Evolutionary conservation across 2,329 filamentous ascomycete genomes (phyloP).

Genomic region (Colletotrichum scovillei): DNA sequence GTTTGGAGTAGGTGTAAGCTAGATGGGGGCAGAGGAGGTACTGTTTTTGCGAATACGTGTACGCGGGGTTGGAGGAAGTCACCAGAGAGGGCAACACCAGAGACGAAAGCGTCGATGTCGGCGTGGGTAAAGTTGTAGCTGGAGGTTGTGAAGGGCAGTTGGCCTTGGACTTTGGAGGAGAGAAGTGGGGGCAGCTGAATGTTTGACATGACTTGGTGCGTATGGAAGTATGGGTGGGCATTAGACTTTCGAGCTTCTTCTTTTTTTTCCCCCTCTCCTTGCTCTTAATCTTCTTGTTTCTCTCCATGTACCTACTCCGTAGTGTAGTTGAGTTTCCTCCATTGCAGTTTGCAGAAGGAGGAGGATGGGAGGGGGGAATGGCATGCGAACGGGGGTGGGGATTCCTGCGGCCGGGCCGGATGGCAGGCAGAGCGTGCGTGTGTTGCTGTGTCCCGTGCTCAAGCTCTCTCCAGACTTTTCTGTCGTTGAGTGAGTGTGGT

Average conservation of each 20-base stretch:
- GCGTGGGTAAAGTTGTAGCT: not conserved
- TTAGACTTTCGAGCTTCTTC: too few relatives aligned
- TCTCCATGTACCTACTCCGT: too few relatives aligned
- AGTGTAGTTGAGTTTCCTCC: too few relatives aligned
- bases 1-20: not conserved
- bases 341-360: too few relatives aligned
- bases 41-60: constrained; percentile 27
- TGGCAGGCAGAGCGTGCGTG: not conserved
- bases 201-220: too few relatives aligned
- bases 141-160: too few relatives aligned
- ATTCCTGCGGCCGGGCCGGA: not conserved
- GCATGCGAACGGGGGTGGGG: not conserved
- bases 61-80: not conserved
- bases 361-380: too few relatives aligned
- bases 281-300: not conserved
- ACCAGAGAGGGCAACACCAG: too few relatives aligned
- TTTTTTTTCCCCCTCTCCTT: too few relatives aligned
- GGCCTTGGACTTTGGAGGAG: too few relatives aligned
- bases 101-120: constrained; percentile 5
- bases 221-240: too few relatives aligned
- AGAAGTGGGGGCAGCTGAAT: too few relatives aligned
- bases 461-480: not conserved
- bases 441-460: constrained; percentile 1
- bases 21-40: not conserved
- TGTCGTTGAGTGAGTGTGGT: not conserved